Evolutionary conservation across 805 yeast species (phyloP), one percentile per base, ranked within the genome.

Genomic region (Lipomyces yamadae): DNA sequence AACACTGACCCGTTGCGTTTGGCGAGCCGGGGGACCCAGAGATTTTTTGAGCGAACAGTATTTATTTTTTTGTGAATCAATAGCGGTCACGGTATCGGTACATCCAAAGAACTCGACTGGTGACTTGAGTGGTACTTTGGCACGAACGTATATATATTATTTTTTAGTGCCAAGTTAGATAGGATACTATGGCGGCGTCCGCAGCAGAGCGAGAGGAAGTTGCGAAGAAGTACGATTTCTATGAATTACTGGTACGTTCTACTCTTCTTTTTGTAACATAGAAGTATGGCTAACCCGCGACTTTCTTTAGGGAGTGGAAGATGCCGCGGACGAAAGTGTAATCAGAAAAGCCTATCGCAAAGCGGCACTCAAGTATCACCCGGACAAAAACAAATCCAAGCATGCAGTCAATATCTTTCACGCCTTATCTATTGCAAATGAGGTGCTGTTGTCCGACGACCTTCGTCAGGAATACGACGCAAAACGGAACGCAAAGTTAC

Each of bases 341-440:
- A 91, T 94, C 76, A 88, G 89, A 72, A 87, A 85, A 76, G 96
- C 97, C 0, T 94, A 92, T 78, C 84, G 96, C 70, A 89, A 86
- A 72, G 81, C 92, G 58, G 98, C 98, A 18, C 81, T 94, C 54
- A 81, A 82, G 67, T 86, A 88, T 74, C 98, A 94, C 77, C 98
- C 98, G 0, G 98, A 94, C 78, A 94, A 95, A 76, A 92, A 86
- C 3, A 75, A 85, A 0, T 81, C 96, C 66, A 88, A 89, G 75
- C 88, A 82, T 10, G 81, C 86, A 24, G 90, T 96, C 2, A 97
- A 91, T 76, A 93, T 93, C 80, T 95, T 95, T 82, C 95, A 95
- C 78, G 96, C 94, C 75, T 90, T 95, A 58, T 89, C 97, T 29
- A 97, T 93, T 78, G 99, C 98, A 1, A 93, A 89, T 77, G 98